Evolutionary conservation across 2,329 filamentous ascomycete species (phyloP).

Genomic region (Fusarium marasasianum): DNA sequence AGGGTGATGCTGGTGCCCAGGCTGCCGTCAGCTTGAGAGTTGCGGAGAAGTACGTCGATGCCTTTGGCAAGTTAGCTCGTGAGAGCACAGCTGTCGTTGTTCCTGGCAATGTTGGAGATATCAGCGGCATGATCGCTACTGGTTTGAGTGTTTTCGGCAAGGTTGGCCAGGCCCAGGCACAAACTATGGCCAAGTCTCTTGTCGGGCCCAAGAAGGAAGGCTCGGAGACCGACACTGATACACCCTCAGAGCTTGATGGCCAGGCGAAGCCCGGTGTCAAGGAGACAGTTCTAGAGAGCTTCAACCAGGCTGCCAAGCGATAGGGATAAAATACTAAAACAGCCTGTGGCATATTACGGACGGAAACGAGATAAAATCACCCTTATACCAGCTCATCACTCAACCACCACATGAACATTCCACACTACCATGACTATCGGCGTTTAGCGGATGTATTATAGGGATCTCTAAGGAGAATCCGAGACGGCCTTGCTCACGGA

Average conservation of each 20-base stretch:
- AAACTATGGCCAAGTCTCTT: constrained; percentile 66
- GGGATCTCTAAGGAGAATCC: constrained; percentile 27
- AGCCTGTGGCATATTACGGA: not conserved
- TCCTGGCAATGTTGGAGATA: constrained; percentile 95
- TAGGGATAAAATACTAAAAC: constrained; percentile 21
- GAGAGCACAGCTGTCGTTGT: constrained; percentile 96
- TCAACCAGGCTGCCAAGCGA: constrained; percentile 49
- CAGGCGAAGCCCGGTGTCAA: constrained; percentile 45
- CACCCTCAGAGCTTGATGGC: constrained; percentile 17
- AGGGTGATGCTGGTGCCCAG: constrained; percentile 79
- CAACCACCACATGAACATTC: constrained; percentile 28
- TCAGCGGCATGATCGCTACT: constrained; percentile 95
- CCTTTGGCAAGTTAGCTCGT: constrained; percentile 90
- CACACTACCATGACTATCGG: constrained; percentile 40
- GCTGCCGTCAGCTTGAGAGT: constrained; percentile 87
- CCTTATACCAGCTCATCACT: constrained; percentile 26
- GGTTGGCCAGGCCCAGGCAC: constrained; percentile 82
- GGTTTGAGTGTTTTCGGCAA: constrained; percentile 96
- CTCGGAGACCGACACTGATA: constrained; percentile 23
- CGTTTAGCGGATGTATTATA: constrained; percentile 46
- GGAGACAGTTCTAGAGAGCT: constrained; percentile 53
- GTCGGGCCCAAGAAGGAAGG: constrained; percentile 48
- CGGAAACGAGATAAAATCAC: not conserved
- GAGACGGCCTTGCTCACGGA: constrained; percentile 22
- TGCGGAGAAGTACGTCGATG: constrained; percentile 97